Percentiles rank a stretch among this genome's conserved stretches.
phyloP scores from a whole-genome alignment of 768 basidiomycete genomes.

The Neoboletus brunneissimus region DNA sequence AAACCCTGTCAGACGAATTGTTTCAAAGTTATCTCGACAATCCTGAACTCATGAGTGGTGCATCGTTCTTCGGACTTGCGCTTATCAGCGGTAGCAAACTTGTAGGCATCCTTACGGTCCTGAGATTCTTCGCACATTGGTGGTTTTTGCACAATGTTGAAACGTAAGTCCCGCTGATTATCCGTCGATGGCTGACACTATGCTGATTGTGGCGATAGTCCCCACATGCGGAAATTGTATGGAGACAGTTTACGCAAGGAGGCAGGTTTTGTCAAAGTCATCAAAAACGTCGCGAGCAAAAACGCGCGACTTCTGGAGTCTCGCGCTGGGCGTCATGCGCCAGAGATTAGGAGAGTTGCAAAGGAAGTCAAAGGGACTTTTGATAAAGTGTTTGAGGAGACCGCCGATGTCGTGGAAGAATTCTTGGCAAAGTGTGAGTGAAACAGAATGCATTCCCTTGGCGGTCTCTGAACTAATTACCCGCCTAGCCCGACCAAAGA shows the following conservation, averaged over 20 bases:
- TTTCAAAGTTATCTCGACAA: slow-evolving; percentile 79
- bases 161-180: slow-evolving; percentile 54
- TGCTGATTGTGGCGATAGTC: slow-evolving; percentile 46
- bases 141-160: slow-evolving; percentile 95
- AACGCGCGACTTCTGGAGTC: slow-evolving; percentile 75
- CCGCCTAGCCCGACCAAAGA: slow-evolving; percentile 71
- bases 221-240: slow-evolving; percentile 98
- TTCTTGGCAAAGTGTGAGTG: slow-evolving; percentile 85
- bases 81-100: slow-evolving; percentile 91
- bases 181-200: neutral
- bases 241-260: slow-evolving; percentile 92
- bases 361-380: slow-evolving; percentile 92
- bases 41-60: slow-evolving; percentile 94
- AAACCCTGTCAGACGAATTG: neutral
- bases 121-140: slow-evolving; percentile 87
- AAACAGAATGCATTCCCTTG: neutral
- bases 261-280: slow-evolving; percentile 97
- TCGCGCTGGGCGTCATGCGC: slow-evolving; percentile 76
- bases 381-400: slow-evolving; percentile 94
- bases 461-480: slow-evolving; percentile 5
- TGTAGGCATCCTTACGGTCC: slow-evolving; percentile 80
- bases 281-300: slow-evolving; percentile 87
- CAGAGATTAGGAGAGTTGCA: slow-evolving; percentile 79
- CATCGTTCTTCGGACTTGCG: slow-evolving; percentile 91
- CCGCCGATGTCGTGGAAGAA: slow-evolving; percentile 89